Conservation (phyloP, 495 filamentous ascomycete genomes). For the Schizothecium vesticola region DNA sequence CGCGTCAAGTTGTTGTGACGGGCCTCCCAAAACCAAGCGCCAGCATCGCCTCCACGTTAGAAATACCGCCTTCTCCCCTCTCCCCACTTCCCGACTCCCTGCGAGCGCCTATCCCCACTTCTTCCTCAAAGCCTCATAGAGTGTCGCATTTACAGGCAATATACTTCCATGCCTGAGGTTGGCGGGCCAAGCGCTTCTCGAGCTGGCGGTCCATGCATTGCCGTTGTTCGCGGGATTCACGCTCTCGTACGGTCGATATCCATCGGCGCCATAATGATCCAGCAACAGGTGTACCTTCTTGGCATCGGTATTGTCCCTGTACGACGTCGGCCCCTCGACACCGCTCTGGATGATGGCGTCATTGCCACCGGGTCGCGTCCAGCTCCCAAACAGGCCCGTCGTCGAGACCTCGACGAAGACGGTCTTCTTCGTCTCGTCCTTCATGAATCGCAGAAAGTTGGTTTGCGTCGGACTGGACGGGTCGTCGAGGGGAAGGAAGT, state of each 20-base stretch:
- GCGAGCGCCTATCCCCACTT: conserved; percentile 31
- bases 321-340: conserved; percentile 47
- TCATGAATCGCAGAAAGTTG: conserved; percentile 47
- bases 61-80: not conserved
- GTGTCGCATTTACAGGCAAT: conserved; percentile 37
- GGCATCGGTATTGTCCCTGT: conserved; percentile 39
- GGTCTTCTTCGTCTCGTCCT: conserved; percentile 47
- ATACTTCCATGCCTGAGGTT: conserved; percentile 49
- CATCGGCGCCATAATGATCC: conserved; percentile 48
- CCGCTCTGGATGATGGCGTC: conserved; percentile 37
- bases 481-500: conserved; percentile 33
- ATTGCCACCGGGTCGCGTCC: conserved; percentile 43
- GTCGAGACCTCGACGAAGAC: conserved; percentile 45
- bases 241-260: conserved; percentile 46
- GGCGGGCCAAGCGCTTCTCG: conserved; percentile 33
- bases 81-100: not conserved
- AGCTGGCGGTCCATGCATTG: conserved; percentile 39
- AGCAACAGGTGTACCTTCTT: conserved; percentile 43
- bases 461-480: conserved; percentile 9
- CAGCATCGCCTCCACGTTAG: not conserved
- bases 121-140: conserved; percentile 33
- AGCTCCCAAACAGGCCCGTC: conserved; percentile 46
- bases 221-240: conserved; percentile 34
- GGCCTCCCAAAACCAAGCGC: not conserved
- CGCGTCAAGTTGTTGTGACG: not conserved